Conservation (phyloP, 768 basidiomycete genomes). For the Termitomyces titanicus region DNA sequence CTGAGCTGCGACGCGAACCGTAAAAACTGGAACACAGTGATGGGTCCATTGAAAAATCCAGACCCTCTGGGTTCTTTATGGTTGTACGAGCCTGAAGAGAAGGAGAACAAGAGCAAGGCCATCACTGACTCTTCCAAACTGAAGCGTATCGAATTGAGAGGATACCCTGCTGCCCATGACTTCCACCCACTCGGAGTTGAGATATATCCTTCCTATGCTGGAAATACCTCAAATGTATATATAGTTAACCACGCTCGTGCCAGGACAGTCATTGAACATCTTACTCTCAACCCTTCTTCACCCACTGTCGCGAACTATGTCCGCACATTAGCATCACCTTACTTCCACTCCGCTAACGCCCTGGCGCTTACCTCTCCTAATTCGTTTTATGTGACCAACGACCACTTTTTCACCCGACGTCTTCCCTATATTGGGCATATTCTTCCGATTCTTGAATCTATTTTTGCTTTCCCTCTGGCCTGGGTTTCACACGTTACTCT, state of each 20-base stretch:
- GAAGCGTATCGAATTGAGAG: constrained; percentile 39
- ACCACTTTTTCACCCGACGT: constrained; percentile 66
- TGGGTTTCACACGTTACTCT: constrained; percentile 58
- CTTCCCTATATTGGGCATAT: constrained; percentile 48
- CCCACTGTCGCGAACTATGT: constrained; percentile 47
- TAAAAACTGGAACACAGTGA: constrained; percentile 71
- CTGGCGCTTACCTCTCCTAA: constrained; percentile 61
- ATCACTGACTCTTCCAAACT: constrained; percentile 20
- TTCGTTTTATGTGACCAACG: constrained; percentile 72
- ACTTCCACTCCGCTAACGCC: constrained; percentile 64
- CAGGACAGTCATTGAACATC: constrained; percentile 66
- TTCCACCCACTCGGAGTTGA: constrained; percentile 75
- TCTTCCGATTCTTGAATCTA: constrained; percentile 51
- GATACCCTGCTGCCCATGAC: constrained; percentile 54
- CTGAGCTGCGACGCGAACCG: constrained; percentile 53
- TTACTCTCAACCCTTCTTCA: constrained; percentile 43
- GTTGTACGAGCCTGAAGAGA: constrained; percentile 36
- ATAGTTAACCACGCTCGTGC: constrained; percentile 66
- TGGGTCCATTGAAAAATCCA: constrained; percentile 66
- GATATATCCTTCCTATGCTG: constrained; percentile 45
- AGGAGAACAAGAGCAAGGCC: constrained; percentile 5
- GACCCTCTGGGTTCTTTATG: constrained; percentile 58
- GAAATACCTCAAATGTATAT: constrained; percentile 54
- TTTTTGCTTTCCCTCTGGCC: constrained; percentile 53
- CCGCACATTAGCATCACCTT: constrained; percentile 55